Conservation (phyloP, 768 basidiomycete genomes). For the Pleurotus platypus region DNA sequence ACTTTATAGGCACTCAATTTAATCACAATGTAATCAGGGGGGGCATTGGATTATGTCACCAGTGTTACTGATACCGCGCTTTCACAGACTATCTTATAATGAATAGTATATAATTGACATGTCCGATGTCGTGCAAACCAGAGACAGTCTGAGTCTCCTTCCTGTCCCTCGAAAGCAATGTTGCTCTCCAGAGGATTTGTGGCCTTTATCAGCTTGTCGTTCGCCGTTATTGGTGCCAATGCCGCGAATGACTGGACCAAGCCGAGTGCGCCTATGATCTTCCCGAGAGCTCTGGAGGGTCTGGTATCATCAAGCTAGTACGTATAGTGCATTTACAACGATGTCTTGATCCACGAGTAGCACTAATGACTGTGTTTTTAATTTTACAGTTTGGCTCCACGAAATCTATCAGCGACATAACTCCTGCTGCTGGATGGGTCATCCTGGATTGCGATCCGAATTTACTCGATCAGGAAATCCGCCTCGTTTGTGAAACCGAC, state of each 20-base stretch:
- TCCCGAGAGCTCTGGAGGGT: neutral
- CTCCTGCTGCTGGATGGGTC: neutral
- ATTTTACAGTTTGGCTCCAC: neutral
- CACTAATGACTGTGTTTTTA: neutral
- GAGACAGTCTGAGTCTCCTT: too few species aligned
- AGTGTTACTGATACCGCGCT: too few species aligned
- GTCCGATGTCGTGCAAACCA: too few species aligned
- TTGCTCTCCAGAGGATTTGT: neutral
- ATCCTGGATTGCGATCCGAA: neutral
- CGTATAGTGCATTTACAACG: neutral
- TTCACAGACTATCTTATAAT: too few species aligned
- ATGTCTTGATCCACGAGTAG: neutral
- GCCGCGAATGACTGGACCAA: conserved; percentile 17
- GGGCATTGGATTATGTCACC: too few species aligned
- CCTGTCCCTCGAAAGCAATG: too few species aligned
- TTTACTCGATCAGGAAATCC: neutral
- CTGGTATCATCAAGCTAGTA: neutral
- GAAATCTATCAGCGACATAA: neutral
- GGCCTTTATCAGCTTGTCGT: neutral
- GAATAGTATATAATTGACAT: too few species aligned
- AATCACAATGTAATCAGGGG: too few species aligned
- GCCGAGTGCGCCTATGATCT: conserved; percentile 20
- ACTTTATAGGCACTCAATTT: too few species aligned
- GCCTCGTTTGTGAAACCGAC: neutral
- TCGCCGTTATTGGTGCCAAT: neutral